A percentile compares a stretch with the other conserved stretches of the same genome.
phyloP scores from a whole-genome alignment of 2,329 filamentous ascomycete species.

The Bimuria novae-zelandiae region DNA sequence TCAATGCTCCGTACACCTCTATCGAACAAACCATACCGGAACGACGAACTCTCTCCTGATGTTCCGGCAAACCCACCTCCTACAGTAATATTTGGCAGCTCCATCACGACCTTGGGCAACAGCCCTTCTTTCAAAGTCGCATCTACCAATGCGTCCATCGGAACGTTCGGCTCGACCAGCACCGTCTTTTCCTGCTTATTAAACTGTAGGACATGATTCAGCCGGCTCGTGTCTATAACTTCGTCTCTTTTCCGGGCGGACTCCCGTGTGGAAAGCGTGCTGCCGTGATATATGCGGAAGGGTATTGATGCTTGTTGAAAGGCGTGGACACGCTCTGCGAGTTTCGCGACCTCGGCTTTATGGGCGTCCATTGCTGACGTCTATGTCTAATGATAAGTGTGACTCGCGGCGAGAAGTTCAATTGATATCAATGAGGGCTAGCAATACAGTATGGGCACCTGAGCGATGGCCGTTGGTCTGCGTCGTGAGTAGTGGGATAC shows the following conservation, averaged over 20 bases:
- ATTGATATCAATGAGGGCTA: no score
- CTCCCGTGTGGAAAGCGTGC: conserved; percentile 58
- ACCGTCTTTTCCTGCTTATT: conserved; percentile 49
- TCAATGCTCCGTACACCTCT: conserved; percentile 65
- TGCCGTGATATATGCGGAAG: conserved; percentile 63
- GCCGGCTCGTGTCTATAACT: conserved; percentile 55
- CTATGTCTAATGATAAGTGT: no score
- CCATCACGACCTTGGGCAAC: conserved; percentile 70
- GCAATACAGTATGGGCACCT: no score
- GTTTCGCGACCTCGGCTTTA: conserved; percentile 26
- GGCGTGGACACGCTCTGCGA: conserved; percentile 43
- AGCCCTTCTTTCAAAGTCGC: conserved; percentile 61
- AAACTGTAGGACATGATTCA: conserved; percentile 55
- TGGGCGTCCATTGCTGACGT: conserved; percentile 33
- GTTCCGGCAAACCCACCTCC: conserved; percentile 71
- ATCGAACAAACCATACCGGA: conserved; percentile 69
- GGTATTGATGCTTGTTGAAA: conserved; percentile 53
- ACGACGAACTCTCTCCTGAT: conserved; percentile 69
- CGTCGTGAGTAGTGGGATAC: no score
- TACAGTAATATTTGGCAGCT: conserved; percentile 71
- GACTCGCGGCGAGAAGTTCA: no score
- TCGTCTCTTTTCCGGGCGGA: conserved; percentile 47
- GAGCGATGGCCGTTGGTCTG: no score
- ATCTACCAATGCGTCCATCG: conserved; percentile 67
- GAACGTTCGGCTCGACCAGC: conserved; percentile 70